Base-by-base conservation (phyloP, 306 rosid species). In the Acacia acuminata region DNA sequence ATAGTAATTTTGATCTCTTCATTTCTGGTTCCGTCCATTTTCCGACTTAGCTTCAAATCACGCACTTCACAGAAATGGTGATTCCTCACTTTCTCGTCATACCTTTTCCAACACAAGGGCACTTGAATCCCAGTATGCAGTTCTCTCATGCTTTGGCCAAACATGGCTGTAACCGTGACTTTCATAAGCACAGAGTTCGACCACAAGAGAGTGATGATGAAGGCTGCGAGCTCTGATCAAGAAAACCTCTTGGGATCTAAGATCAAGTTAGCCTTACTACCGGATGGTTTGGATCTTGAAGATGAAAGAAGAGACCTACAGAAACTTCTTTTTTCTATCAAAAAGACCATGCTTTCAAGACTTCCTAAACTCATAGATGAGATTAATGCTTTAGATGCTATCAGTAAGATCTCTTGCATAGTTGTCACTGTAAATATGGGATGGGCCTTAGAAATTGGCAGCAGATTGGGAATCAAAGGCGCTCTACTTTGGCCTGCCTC, bases 271-370 rank as follows among this genome's bases (percentile, higher is more conserved):
- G 91, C 84, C 2, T 83, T 91, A 0, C 84, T 89, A 50, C 90
- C 94, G 3, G 92, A 91, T 79, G 92, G 91, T 20, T 69, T 91
- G 81, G 85, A 43, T 55, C 85, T 90, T 25, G 85, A 81, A 73
- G 89, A 87, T 72, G 91, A 87, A 56, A 84, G 90, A 76, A 77
- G 56, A 43, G 87, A 87, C 27, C 44, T 45, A 0, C 42, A 67
- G 12, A 70, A 58, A 12, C 64, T 89, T 7, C 61, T 77, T 13
- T 24, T 3, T 64, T 34, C 91, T 47, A 74, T 88, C 2, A 80
- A 15, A 58, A 78, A 13, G 25, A 84, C 82, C 75, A 86, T 91
- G 91, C 67, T 70, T 64, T 55, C 61, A 5, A 81, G 70, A 84
- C 86, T 91, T 83, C 89, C 86, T 10, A 76, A 87, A 70, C 87